A percentile compares a stretch with the other conserved stretches of the same genome.
These are phyloP conservation scores for Aureoboletus auriporus DNA, from an alignment of 768 basidiomycete species.

Conservation along the genomic window DNA sequence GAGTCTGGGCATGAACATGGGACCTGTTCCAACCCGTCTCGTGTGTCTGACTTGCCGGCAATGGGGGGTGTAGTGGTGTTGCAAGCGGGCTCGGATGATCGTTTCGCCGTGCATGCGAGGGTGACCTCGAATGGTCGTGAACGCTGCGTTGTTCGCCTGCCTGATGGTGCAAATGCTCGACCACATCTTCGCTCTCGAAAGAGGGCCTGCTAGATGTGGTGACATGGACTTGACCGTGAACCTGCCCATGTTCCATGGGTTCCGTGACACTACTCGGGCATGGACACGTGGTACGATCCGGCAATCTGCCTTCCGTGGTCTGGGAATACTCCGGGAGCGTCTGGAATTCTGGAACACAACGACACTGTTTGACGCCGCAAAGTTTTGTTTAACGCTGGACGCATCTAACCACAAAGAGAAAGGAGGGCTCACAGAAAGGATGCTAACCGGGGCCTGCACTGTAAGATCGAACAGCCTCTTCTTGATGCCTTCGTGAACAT, in stretches of 20 bases:
- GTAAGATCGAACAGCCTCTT: slow-evolving; percentile 85
- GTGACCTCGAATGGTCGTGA: not conserved
- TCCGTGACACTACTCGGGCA: slow-evolving; percentile 27
- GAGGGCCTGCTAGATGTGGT: slow-evolving; percentile 26
- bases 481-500: slow-evolving; percentile 56
- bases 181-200: slow-evolving; percentile 16
- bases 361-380: slow-evolving; percentile 47
- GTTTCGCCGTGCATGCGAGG: not conserved
- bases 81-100: not conserved
- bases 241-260: not conserved
- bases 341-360: slow-evolving; percentile 77
- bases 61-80: not conserved
- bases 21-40: not conserved
- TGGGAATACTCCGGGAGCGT: slow-evolving; percentile 74
- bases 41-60: not conserved
- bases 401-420: not conserved
- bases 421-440: slow-evolving; percentile 69
- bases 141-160: not conserved
- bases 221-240: slow-evolving; percentile 14
- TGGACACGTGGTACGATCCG: slow-evolving; percentile 35
- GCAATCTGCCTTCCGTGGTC: slow-evolving; percentile 15
- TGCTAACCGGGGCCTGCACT: slow-evolving; percentile 80
- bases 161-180: not conserved
- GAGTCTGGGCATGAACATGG: not conserved
- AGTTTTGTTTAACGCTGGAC: not conserved